Percentiles rank a stretch among this genome's conserved stretches.
These are phyloP conservation scores for Pascua sp. DNA, from an alignment of 1,284 basidiomycete genomes.

Conservation along the genomic window DNA sequence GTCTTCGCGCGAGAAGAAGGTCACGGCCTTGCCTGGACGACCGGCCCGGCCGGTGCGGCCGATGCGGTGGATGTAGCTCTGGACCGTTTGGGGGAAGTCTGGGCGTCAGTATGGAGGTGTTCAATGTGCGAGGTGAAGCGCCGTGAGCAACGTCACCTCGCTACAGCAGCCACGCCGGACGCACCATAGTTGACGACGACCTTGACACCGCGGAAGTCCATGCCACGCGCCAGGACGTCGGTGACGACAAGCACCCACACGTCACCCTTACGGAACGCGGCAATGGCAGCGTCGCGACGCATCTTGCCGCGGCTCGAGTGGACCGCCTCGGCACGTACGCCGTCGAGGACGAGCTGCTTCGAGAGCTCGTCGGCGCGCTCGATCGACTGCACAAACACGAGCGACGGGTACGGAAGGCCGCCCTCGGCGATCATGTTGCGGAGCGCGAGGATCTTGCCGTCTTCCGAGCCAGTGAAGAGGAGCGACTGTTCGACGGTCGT, in stretches of 20 bases:
- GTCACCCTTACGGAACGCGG: constrained; percentile 77
- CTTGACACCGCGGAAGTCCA: constrained; percentile 93
- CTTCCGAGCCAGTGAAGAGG: constrained; percentile 86
- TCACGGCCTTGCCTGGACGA: constrained; percentile 83
- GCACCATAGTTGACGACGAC: constrained; percentile 85
- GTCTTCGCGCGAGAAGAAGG: constrained; percentile 94
- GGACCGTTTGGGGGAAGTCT: constrained; percentile 89
- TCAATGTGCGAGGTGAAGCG: no score
- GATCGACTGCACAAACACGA: constrained; percentile 92
- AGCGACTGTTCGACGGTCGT: constrained; percentile 77
- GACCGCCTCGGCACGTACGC: constrained; percentile 84
- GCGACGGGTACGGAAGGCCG: constrained; percentile 77
- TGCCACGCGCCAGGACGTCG: constrained; percentile 92
- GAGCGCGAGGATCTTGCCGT: constrained; percentile 84
- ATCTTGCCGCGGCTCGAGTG: constrained; percentile 84
- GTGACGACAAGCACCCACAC: constrained; percentile 92
- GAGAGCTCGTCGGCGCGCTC: constrained; percentile 84
- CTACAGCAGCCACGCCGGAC: constrained; percentile 13
- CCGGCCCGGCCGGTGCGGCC: constrained; percentile 95
- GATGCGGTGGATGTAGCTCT: constrained; percentile 94
- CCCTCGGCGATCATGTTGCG: constrained; percentile 74
- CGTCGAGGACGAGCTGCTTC: constrained; percentile 77
- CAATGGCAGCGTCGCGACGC: constrained; percentile 80
- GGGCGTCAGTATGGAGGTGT: constrained; percentile 14
- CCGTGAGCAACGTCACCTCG: constrained; percentile 1